Evolutionary conservation across 495 filamentous ascomycete species (phyloP).

Genomic region (Alectoria sarmentosa): DNA sequence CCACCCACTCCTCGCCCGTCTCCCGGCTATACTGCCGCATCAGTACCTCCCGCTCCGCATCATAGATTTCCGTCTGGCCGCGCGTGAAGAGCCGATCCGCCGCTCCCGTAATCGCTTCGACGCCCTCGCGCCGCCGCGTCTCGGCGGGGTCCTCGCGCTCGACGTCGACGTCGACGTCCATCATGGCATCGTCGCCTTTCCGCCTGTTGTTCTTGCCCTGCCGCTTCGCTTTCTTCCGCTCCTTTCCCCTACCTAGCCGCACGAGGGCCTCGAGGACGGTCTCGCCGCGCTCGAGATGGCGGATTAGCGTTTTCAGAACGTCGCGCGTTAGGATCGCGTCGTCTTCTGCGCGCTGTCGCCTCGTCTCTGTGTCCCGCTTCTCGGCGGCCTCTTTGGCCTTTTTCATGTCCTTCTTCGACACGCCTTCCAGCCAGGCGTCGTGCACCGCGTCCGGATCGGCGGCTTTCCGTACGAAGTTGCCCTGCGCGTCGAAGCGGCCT

Average conservation of each 20-base stretch:
- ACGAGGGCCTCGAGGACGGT: conserved; percentile 84
- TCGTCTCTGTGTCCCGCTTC: conserved; percentile 68
- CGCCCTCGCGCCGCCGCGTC: conserved; percentile 55
- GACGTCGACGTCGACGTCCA: conserved; percentile 59
- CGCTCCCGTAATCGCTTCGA: conserved; percentile 78
- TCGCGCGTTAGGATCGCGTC: conserved; percentile 72
- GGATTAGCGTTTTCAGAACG: conserved; percentile 62
- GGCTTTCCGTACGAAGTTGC: conserved; percentile 89
- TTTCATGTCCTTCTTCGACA: conserved; percentile 89
- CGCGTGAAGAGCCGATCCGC: conserved; percentile 78
- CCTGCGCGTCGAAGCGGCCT: conserved; percentile 79
- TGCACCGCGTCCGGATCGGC: conserved; percentile 83
- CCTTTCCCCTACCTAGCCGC: conserved; percentile 63
- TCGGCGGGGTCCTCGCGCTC: conserved; percentile 62
- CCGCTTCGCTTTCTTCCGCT: conserved; percentile 54
- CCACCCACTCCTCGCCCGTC: conserved; percentile 87
- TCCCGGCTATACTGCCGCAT: conserved; percentile 79
- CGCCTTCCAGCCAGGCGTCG: conserved; percentile 84
- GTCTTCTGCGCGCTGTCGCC: conserved; percentile 58
- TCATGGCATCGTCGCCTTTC: conserved; percentile 60
- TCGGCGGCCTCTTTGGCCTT: conserved; percentile 82
- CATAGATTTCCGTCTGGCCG: conserved; percentile 82
- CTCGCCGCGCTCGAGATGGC: conserved; percentile 70
- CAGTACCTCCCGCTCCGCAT: conserved; percentile 75
- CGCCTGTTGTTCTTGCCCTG: conserved; percentile 51